These are phyloP conservation scores for Mycena rosella DNA, from an alignment of 768 basidiomycete species.

Conservation along the genomic window DNA sequence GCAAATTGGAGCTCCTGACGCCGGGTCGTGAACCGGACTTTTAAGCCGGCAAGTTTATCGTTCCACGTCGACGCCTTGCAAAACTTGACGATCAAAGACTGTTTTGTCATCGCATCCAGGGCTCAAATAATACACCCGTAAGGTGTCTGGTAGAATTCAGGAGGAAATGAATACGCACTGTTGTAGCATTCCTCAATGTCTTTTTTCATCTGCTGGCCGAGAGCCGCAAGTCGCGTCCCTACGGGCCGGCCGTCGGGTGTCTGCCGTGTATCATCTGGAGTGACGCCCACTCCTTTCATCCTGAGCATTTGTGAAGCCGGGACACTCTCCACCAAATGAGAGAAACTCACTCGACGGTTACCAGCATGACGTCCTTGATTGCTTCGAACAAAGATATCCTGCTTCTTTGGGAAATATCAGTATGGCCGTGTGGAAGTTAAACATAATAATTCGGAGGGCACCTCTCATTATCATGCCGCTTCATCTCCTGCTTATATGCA, in stretches of 20 bases:
- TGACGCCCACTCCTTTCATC: neutral
- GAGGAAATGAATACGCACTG: neutral
- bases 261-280: neutral
- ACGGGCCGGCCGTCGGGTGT: slow-evolving; percentile 6
- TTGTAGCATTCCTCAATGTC: slow-evolving; percentile 20
- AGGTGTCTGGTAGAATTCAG: no score
- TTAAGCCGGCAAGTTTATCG: neutral
- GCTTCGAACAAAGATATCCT: neutral
- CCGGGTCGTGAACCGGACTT: neutral
- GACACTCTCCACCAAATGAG: neutral
- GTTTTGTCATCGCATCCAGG: slow-evolving; percentile 3
- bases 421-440: neutral
- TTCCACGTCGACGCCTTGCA: slow-evolving; percentile 10
- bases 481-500: slow-evolving; percentile 9
- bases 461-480: slow-evolving; percentile 5
- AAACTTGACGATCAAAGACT: neutral
- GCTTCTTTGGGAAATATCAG: neutral
- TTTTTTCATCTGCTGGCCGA: slow-evolving; percentile 7
- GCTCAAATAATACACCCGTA: neutral
- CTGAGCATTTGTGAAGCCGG: neutral
- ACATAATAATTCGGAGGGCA: neutral
- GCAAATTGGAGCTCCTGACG: slow-evolving; percentile 10
- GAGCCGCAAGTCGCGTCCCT: neutral
- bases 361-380: slow-evolving; percentile 4
- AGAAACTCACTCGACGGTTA: slow-evolving; percentile 1